phyloP scores from a whole-genome alignment of 306 rosid genomes.

The Quercus agrifolia region DNA sequence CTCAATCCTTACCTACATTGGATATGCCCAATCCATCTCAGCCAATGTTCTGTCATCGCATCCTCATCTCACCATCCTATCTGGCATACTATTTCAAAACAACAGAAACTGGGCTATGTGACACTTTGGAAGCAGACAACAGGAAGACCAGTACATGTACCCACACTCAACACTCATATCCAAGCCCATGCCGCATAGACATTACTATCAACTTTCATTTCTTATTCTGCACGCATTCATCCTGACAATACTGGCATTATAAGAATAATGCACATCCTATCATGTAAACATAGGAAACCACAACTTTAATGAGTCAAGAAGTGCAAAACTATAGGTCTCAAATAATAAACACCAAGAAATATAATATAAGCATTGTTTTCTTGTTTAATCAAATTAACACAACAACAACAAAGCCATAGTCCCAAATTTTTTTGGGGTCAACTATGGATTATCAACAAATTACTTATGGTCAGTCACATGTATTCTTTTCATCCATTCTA shows the following conservation, averaged over 20 bases:
- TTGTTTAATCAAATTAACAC: neutral
- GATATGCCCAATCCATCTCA: neutral
- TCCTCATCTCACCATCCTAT: neutral
- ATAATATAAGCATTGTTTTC: neutral
- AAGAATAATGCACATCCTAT: neutral
- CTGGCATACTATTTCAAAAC: neutral
- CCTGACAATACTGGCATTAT: conserved; percentile 1
- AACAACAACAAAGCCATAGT: too few species aligned
- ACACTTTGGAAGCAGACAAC: neutral
- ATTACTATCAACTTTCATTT: conserved; percentile 18
- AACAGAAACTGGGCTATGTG: neutral
- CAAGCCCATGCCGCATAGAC: conserved; percentile 19
- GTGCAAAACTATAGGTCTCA: neutral
- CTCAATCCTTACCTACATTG: neutral
- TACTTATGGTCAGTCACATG: too few species aligned
- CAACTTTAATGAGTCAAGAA: neutral
- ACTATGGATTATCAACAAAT: too few species aligned
- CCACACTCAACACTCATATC: conserved; percentile 23
- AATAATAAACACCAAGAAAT: neutral
- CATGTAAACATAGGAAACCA: neutral
- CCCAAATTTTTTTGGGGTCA: too few species aligned
- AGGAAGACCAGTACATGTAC: conserved; percentile 22
- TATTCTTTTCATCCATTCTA: too few species aligned
- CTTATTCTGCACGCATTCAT: conserved; percentile 2
- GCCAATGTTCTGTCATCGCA: neutral